Evolutionary conservation across 768 basidiomycete genomes (phyloP).

Genomic region (Bullera alba): DNA sequence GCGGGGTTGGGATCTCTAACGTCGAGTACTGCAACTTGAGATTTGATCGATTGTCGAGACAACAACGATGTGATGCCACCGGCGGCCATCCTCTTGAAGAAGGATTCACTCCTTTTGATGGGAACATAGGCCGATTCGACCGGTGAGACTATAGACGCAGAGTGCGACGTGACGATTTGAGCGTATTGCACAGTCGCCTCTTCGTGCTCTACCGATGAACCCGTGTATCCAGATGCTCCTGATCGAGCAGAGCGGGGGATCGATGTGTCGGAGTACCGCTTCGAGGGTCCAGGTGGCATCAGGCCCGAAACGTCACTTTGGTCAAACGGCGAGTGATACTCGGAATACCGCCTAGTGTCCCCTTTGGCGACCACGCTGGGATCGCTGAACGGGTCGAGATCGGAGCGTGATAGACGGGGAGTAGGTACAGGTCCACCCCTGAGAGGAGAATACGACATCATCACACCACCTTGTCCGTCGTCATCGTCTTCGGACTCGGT

Average conservation of each 20-base stretch:
- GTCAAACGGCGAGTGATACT: slow-evolving; percentile 46
- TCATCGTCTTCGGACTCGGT: not conserved
- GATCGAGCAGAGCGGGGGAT: slow-evolving; percentile 12
- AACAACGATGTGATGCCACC: slow-evolving; percentile 25
- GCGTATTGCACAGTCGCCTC: slow-evolving; percentile 24
- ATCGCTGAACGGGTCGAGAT: slow-evolving; percentile 48
- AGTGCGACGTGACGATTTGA: slow-evolving; percentile 5
- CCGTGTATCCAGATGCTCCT: slow-evolving; percentile 10
- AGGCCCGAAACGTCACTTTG: slow-evolving; percentile 55
- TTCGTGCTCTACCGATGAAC: slow-evolving; percentile 18
- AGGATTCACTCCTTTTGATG: slow-evolving; percentile 53
- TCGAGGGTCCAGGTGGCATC: not conserved
- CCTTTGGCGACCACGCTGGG: no score
- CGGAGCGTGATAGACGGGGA: slow-evolving; percentile 38
- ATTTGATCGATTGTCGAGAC: slow-evolving; percentile 43
- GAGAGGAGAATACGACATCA: slow-evolving; percentile 33
- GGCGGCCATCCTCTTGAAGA: slow-evolving; percentile 33
- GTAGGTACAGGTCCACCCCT: slow-evolving; percentile 20
- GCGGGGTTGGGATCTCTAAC: slow-evolving; percentile 72
- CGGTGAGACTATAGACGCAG: slow-evolving; percentile 15
- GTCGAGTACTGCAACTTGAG: slow-evolving; percentile 45
- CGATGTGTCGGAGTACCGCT: slow-evolving; percentile 5
- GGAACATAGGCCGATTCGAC: slow-evolving; percentile 67
- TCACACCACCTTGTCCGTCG: no score
- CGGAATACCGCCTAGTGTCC: not conserved